phyloP scores from a whole-genome alignment of 345 rosid genomes.

The Salix purpurea region DNA sequence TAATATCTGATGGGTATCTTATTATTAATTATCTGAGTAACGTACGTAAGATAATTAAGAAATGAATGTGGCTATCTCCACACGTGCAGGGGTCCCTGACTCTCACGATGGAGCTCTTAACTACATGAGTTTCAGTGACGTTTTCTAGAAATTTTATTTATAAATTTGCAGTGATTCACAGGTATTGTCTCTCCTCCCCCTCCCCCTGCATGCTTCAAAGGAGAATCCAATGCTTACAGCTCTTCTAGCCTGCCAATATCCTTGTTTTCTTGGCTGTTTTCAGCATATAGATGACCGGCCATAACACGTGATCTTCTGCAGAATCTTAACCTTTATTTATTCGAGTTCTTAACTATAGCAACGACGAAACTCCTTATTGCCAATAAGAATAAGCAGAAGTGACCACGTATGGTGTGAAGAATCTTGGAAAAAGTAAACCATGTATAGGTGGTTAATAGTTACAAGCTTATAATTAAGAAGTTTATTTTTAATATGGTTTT shows the following conservation, averaged over 20 bases:
- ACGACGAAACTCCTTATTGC: not conserved
- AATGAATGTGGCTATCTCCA: slow-evolving; percentile 15
- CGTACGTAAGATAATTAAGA: not conserved
- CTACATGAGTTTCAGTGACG: not conserved
- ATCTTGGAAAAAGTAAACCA: not conserved
- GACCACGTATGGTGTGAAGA: not conserved
- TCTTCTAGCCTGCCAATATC: not conserved
- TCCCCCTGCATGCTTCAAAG: not conserved
- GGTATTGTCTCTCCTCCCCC: not conserved
- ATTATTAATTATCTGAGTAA: not conserved
- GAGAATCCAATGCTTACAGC: slow-evolving; percentile 37
- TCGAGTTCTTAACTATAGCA: not conserved
- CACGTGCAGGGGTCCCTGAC: slow-evolving; percentile 18
- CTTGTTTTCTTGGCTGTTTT: not conserved
- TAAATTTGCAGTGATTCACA: not conserved
- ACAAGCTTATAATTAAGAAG: too few species aligned
- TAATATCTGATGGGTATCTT: not conserved
- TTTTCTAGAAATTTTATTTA: not conserved
- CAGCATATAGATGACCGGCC: not conserved
- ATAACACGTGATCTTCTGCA: slow-evolving; percentile 18
- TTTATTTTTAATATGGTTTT: too few species aligned
- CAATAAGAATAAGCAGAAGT: not conserved
- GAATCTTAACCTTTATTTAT: not conserved
- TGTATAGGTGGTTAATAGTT: too few species aligned
- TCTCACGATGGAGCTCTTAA: not conserved